phyloP scores from a whole-genome alignment of 208 protist species.

The Crithidia fasciculata region DNA sequence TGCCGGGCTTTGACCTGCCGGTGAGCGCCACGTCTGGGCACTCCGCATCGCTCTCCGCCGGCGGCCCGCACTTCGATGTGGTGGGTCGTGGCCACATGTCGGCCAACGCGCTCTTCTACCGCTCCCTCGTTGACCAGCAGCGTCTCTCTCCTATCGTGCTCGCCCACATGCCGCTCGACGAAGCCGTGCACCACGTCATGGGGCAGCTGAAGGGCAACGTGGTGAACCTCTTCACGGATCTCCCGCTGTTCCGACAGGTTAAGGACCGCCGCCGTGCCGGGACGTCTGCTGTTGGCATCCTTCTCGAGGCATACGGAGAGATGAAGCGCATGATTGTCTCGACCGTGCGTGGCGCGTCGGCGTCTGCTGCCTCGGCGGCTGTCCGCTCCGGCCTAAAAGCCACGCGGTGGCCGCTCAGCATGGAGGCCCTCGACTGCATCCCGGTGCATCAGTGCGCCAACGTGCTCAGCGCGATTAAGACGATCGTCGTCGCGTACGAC shows the following conservation, averaged over 20 bases:
- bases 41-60: not conserved
- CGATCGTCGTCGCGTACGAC: constrained; percentile 83
- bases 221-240: constrained; percentile 89
- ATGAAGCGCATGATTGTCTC: constrained; percentile 79
- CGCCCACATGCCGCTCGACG: constrained; percentile 56
- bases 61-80: too few relatives aligned
- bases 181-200: constrained; percentile 83
- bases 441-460: constrained; percentile 76
- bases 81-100: constrained; percentile 40
- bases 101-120: constrained; percentile 43
- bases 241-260: constrained; percentile 77
- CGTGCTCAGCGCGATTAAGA: constrained; percentile 83
- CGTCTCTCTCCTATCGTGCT: constrained; percentile 72
- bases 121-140: constrained; percentile 59
- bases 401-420: constrained; percentile 74
- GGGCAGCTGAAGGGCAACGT: constrained; percentile 85
- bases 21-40: not conserved
- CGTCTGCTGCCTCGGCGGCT: constrained; percentile 20
- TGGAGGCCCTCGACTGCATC: constrained; percentile 71
- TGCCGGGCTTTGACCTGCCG: not conserved
- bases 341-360: constrained; percentile 31
- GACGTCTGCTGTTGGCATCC: constrained; percentile 61
- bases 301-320: constrained; percentile 82
- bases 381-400: constrained; percentile 22
- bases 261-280: constrained; percentile 71